Evolutionary conservation across 2,329 filamentous ascomycete species (phyloP).

Genomic region (Zymoseptoria ardabiliae): DNA sequence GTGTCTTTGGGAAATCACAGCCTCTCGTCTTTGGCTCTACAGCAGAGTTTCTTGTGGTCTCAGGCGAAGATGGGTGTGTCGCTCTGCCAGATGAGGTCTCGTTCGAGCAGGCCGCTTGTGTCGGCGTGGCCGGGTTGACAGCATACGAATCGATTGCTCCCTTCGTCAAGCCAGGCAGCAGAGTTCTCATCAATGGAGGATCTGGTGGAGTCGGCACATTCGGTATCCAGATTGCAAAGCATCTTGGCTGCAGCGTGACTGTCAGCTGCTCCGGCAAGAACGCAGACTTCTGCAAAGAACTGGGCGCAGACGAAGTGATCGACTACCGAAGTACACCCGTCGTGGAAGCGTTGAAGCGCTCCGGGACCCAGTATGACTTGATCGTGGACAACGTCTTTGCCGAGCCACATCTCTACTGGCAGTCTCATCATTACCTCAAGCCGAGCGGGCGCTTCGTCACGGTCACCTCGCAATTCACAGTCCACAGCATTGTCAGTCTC

Average conservation of each 20-base stretch:
- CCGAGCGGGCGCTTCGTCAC: constrained; percentile 42
- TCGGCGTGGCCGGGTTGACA: constrained; percentile 32
- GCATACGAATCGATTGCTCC: constrained; percentile 34
- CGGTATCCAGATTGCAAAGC: constrained; percentile 58
- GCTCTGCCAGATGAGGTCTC: constrained; percentile 41
- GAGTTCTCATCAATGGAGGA: constrained; percentile 59
- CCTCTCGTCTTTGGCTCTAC: constrained; percentile 28
- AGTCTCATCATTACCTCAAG: constrained; percentile 45
- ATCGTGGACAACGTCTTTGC: constrained; percentile 53
- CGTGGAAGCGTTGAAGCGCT: constrained; percentile 38
- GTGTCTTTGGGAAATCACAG: constrained; percentile 31
- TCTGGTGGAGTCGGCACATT: constrained; percentile 55
- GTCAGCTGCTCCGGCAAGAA: constrained; percentile 53
- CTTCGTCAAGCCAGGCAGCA: constrained; percentile 36
- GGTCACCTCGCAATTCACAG: constrained; percentile 15
- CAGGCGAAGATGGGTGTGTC: constrained; percentile 20
- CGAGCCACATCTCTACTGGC: constrained; percentile 46
- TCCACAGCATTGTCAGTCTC: constrained; percentile 6
- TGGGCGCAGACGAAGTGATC: constrained; percentile 58
- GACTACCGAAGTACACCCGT: constrained; percentile 51
- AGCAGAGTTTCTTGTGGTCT: constrained; percentile 30
- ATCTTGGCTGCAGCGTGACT: constrained; percentile 52
- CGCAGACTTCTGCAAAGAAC: constrained; percentile 46
- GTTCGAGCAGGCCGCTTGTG: constrained; percentile 28
- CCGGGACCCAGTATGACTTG: constrained; percentile 42